Evolutionary conservation across 2,329 filamentous ascomycete genomes (phyloP), one percentile per base, ranked within the genome.

Genomic region (Claviceps digitariae): DNA sequence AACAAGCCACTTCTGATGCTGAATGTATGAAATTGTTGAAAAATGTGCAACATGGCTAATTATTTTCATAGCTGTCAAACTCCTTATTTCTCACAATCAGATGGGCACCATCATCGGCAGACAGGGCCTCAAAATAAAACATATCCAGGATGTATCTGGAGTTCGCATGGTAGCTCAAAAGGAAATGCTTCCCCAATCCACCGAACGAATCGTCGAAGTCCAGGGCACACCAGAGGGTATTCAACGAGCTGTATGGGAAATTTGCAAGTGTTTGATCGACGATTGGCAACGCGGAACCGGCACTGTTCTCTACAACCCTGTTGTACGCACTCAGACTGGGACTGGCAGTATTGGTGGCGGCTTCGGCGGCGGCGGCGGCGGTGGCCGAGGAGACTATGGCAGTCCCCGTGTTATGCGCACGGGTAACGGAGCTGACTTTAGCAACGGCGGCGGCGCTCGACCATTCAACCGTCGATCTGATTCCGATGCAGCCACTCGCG

Each of bases 101-200:
- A 98, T 98, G 93, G 93, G 93, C 57, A 98, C 93, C 64, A 96
- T 98, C 73, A 98, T 98, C 66, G 93, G 93, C 63, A 84, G 90
- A 60, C 87, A 94, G 69, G 93, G 93, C 55, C 78, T 96, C 61
- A 98, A 97, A 78, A 98, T 98, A 78, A 98, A 98, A 79, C 88
- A 96, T 69, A 98, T 98, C 61, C 93, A 98, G 69, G 93, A 98
- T 69, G 84, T 83, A 31, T 97, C 93, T 5, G 90, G 90, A 59
- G 93, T 97, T 55, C 90, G 93, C 66, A 98, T 98, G 93, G 90
- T 98, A 49, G 93, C 93, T 43, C 93, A 98, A 72, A 98, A 98
- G 74, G 93, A 98, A 66, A 98, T 98, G 93, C 83, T 98, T 8
- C 93, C 93, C 38, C 93, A 98, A 70, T 98, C 93, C 6, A 98